These are phyloP conservation scores for Ganoderma leucocontextum DNA, from an alignment of 1,284 basidiomycete genomes.

Conservation along the genomic window DNA sequence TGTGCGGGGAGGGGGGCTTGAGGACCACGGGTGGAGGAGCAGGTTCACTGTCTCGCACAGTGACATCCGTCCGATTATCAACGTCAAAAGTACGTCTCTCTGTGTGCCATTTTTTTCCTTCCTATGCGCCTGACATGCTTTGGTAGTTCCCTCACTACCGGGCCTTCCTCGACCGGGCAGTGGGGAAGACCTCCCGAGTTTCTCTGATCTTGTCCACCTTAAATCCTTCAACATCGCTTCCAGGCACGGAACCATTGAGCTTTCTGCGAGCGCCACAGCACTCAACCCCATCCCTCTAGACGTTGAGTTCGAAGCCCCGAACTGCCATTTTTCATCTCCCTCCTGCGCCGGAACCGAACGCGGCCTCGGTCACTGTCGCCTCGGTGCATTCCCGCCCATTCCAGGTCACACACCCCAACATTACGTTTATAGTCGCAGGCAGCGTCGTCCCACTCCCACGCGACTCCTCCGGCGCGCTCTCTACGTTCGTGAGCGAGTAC, in stretches of 20 bases:
- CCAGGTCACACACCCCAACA: conserved; percentile 69
- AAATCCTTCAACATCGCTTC: conserved; percentile 64
- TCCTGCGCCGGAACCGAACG: conserved; percentile 46
- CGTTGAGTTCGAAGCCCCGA: conserved; percentile 56
- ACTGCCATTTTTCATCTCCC: conserved; percentile 67
- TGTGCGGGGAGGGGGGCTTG: conserved; percentile 60
- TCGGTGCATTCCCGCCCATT: conserved; percentile 63
- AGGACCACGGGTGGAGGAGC: conserved; percentile 58
- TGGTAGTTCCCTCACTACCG: conserved; percentile 67
- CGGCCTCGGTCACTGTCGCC: conserved; percentile 54
- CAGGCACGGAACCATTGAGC: conserved; percentile 49
- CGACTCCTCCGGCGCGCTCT: conserved; percentile 57
- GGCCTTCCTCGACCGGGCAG: conserved; percentile 69
- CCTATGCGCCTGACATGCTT: conserved; percentile 6
- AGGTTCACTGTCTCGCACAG: conserved; percentile 51
- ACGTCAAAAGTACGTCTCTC: conserved; percentile 58
- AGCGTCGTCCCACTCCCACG: conserved; percentile 62
- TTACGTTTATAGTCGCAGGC: conserved; percentile 65
- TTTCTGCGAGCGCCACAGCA: conserved; percentile 65
- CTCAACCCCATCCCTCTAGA: conserved; percentile 58
- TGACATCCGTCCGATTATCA: conserved; percentile 55
- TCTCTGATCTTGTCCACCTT: conserved; percentile 67
- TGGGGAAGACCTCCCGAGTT: conserved; percentile 57
- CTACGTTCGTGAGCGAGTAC: conserved; percentile 67
- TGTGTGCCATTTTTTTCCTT: not conserved